Evolutionary conservation across 768 basidiomycete genomes (phyloP).

Genomic region (Fistulinella prunicolor): DNA sequence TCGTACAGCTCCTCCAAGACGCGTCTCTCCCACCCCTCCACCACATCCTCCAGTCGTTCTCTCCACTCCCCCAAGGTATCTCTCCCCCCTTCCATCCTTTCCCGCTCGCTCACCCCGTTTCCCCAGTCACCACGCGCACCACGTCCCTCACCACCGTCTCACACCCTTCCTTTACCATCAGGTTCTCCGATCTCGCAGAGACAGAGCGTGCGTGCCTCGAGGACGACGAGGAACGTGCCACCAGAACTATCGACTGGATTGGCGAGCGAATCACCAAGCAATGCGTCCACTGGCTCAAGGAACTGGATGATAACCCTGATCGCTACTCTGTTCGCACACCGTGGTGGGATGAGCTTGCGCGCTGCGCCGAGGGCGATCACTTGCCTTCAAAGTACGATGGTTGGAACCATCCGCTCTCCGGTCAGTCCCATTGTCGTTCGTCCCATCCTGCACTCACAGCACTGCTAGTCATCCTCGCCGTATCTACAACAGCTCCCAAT

Average conservation of each 20-base stretch:
- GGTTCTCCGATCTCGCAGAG: conserved; percentile 74
- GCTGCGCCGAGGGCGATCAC: conserved; percentile 75
- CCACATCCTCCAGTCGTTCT: conserved; percentile 79
- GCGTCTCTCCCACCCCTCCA: conserved; percentile 67
- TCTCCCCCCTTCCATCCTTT: conserved; percentile 3
- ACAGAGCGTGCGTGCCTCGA: conserved; percentile 74
- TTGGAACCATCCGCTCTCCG: conserved; percentile 85
- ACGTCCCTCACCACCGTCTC: conserved; percentile 66
- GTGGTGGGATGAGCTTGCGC: conserved; percentile 85
- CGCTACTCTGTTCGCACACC: conserved; percentile 51
- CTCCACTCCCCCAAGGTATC: conserved; percentile 76
- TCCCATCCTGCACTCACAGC: conserved; percentile 10
- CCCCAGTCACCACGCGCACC: conserved; percentile 76
- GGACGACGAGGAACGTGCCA: conserved; percentile 75
- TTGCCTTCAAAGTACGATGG: conserved; percentile 69
- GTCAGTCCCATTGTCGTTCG: conserved; percentile 42
- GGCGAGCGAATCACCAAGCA: conserved; percentile 63
- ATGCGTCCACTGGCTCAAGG: conserved; percentile 69
- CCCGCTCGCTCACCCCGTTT: conserved; percentile 3
- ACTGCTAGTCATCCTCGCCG: conserved; percentile 68
- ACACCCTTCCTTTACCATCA: conserved; percentile 68
- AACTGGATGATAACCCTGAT: conserved; percentile 49
- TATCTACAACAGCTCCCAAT: conserved; percentile 79
- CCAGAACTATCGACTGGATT: conserved; percentile 85
- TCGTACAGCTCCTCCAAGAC: conserved; percentile 53